These are phyloP conservation scores for Pleodorina starrii DNA, from an alignment of 139 green algal species.

Conservation along the genomic window DNA sequence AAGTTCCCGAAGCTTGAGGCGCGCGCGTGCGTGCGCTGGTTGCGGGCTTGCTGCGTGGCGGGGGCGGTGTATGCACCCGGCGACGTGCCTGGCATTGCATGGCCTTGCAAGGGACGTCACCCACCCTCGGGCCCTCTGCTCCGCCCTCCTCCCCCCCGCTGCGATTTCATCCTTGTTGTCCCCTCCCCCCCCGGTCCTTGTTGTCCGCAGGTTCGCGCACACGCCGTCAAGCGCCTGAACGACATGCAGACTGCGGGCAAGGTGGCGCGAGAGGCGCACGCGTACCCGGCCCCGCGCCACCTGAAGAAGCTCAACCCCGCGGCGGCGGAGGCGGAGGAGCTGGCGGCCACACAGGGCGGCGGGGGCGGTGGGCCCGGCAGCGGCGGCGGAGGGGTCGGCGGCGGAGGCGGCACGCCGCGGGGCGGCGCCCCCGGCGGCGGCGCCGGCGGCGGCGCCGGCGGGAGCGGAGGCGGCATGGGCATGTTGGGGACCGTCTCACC, in stretches of 20 bases:
- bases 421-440: background rate
- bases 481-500: background rate
- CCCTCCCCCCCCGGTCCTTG: too few relatives aligned
- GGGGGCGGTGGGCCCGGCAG: background rate
- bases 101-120: too few relatives aligned
- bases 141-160: too few relatives aligned
- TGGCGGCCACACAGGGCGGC: background rate
- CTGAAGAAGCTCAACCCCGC: constrained; percentile 51
- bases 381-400: background rate
- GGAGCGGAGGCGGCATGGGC: background rate
- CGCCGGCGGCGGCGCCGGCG: background rate
- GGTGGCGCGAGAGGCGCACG: constrained; percentile 37
- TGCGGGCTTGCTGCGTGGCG: too few relatives aligned
- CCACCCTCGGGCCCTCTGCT: too few relatives aligned
- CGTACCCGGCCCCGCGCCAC: constrained; percentile 39
- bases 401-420: background rate
- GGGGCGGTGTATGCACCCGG: too few relatives aligned
- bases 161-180: too few relatives aligned
- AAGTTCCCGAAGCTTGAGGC: too few relatives aligned
- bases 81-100: too few relatives aligned
- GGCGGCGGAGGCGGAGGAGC: constrained; percentile 44
- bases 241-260: constrained; percentile 56
- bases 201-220: constrained; percentile 47
- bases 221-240: constrained; percentile 50
- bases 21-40: too few relatives aligned